Conservation (phyloP, 148 eudicot genomes). For the Rhododendron griersonianum region DNA sequence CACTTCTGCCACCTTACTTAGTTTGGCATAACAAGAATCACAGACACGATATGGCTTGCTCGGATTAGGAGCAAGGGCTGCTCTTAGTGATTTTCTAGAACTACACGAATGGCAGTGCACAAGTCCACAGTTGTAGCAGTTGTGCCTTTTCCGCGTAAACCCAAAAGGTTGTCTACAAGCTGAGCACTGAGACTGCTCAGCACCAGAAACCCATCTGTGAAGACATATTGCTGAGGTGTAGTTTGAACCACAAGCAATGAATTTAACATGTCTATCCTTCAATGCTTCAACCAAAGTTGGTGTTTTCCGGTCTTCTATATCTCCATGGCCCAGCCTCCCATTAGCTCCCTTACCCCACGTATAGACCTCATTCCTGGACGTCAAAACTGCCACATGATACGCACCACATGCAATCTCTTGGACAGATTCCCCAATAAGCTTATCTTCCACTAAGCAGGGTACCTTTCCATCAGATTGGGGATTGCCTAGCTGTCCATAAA, state of each 20-base stretch:
- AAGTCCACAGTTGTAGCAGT: constrained; percentile 97
- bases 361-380: constrained; percentile 84
- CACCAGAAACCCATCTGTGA: constrained; percentile 97
- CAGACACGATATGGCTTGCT: constrained; percentile 90
- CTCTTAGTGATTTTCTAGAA: constrained; percentile 75
- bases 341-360: constrained; percentile 99
- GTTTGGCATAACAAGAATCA: constrained; percentile 76
- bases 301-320: constrained; percentile 75
- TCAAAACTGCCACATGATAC: constrained; percentile 79
- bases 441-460: constrained; percentile 83
- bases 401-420: constrained; percentile 92
- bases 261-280: constrained; percentile 83
- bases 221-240: constrained; percentile 85
- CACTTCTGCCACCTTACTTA: constrained; percentile 75
- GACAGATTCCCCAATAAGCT: constrained; percentile 50
- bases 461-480: constrained; percentile 70
- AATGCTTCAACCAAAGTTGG: constrained; percentile 81
- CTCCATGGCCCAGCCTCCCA: constrained; percentile 96
- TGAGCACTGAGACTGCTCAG: constrained; percentile 95
- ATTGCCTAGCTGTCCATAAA: constrained; percentile 93
- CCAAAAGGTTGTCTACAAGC: constrained; percentile 95
- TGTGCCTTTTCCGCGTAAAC: constrained; percentile 91
- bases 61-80: constrained; percentile 89
- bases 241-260: constrained; percentile 83
- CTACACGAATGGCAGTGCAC: constrained; percentile 96